A percentile compares a stretch with the other conserved stretches of the same genome.
Evolutionary conservation across 176 grass and related monocot genomes (phyloP).

Genomic region (Phragmites australis): DNA sequence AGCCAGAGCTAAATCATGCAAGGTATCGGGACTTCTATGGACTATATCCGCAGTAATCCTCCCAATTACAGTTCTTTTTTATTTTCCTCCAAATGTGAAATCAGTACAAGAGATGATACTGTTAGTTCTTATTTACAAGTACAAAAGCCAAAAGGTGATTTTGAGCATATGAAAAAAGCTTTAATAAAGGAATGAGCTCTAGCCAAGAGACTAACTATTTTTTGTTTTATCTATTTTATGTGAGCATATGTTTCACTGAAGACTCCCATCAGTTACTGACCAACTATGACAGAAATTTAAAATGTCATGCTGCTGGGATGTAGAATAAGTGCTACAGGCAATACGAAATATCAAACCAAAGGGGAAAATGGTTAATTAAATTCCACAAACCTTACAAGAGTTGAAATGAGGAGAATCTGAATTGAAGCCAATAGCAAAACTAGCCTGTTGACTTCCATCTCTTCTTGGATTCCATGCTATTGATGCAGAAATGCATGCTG

Average conservation of each 20-base stretch:
- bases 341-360: constrained; percentile 4
- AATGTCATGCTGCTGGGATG: background rate
- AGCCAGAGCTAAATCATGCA: constrained; percentile 21
- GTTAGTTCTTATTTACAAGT: background rate
- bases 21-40: background rate
- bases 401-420: constrained; percentile 83
- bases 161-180: background rate
- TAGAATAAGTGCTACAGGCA: background rate
- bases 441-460: constrained; percentile 55
- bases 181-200: background rate
- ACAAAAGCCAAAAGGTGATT: background rate
- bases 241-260: background rate
- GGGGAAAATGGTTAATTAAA: constrained; percentile 11
- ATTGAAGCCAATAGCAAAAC: constrained; percentile 93
- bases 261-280: background rate
- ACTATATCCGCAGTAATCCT: background rate
- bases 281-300: background rate
- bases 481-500: constrained; percentile 64
- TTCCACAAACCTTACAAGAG: constrained; percentile 71
- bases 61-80: constrained; percentile 12
- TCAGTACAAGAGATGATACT: constrained; percentile 2
- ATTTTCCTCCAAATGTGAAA: constrained; percentile 21
- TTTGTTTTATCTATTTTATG: constrained; percentile 17
- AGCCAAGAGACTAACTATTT: background rate
- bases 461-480: constrained; percentile 81